phyloP scores from a whole-genome alignment of 306 rosid genomes.

The Vigna nakashimae region DNA sequence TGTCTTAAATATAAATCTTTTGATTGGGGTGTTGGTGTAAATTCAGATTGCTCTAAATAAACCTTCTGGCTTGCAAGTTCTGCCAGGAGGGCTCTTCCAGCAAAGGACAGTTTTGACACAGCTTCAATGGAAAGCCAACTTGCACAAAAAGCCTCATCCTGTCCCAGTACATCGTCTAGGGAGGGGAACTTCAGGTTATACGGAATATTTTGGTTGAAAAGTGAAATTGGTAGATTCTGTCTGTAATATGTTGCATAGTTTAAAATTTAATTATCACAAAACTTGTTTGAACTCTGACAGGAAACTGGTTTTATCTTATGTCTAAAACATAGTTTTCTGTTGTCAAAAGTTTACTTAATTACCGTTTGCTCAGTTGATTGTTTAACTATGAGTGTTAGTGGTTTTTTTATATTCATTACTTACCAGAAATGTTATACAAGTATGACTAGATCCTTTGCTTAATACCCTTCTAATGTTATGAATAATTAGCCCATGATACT shows the following conservation, averaged over 20 bases:
- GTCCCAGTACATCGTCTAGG: constrained; percentile 95
- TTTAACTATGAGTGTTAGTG: constrained; percentile 24
- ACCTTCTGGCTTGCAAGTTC: constrained; percentile 95
- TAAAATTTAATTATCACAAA: constrained; percentile 29
- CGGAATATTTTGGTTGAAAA: constrained; percentile 36
- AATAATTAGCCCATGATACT: constrained; percentile 6
- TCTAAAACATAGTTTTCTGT: constrained; percentile 12
- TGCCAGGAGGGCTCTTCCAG: constrained; percentile 97
- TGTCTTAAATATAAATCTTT: constrained; percentile 29
- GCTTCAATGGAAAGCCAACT: constrained; percentile 69
- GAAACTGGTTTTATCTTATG: constrained; percentile 12
- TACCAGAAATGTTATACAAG: constrained; percentile 1
- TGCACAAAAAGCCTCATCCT: constrained; percentile 56
- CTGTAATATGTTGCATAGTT: constrained; percentile 34
- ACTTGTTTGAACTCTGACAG: constrained; percentile 23
- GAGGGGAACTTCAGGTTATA: constrained; percentile 96
- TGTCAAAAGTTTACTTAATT: constrained; percentile 21
- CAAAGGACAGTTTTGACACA: constrained; percentile 91
- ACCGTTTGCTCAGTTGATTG: constrained; percentile 12
- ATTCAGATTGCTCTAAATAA: constrained; percentile 84
- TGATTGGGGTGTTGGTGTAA: constrained; percentile 35
- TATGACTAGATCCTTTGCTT: constrained; percentile 24
- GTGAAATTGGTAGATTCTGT: constrained; percentile 12
- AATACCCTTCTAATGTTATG: constrained; percentile 21
- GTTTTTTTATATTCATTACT: constrained; percentile 17